Base-by-base conservation (phyloP, 768 basidiomycete species). In the Tricholoma saponaceum region DNA sequence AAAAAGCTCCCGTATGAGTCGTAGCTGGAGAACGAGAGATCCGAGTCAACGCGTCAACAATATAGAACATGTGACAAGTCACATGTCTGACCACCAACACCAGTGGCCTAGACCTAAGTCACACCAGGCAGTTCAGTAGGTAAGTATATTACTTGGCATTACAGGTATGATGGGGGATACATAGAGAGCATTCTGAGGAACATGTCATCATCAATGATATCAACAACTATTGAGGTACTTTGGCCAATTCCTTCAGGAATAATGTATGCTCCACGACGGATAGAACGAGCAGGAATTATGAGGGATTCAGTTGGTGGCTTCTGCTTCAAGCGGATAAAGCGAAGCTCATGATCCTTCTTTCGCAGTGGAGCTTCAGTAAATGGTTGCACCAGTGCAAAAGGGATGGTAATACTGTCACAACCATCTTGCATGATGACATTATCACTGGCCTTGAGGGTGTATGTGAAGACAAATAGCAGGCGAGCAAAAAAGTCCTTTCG, bases 1-100 rank as follows among this genome's bases (percentile, higher is more conserved):
- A 92, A 72, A 80, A 90, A 59, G 81, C 82, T 59, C 83, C 81
- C 62, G 82, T 84, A 70, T 86, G 82, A 26, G 87, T 85, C 30
- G 85, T 80, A 58, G 89, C 83, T 56, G 90, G 87, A 53, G 89
- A 89, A 28, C 8, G 28, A 28, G 28, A 28, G 28, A 28, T 28
- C n/a, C n/a, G n/a, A n/a, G n/a, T n/a, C 28, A 28, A 28, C 8
- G 28, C 28, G 8, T 28, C 28, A 28, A 28, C 28, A 28, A 28
- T 28, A 28, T 28, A 28, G 28, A 28, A 28, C 28, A 28, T 8
- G 8, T 28, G 28, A 28, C 28, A 28, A 28, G 28, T 28, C 28
- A 28, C 28, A 28, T 28, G 28, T 28, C 28, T 28, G 28, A 28
- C 28, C 28, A 28, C 28, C 28, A n/a, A n/a, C n/a, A 28, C 28